phyloP scores from a whole-genome alignment of 345 rosid species.

The Aquilaria yunnanensis region DNA sequence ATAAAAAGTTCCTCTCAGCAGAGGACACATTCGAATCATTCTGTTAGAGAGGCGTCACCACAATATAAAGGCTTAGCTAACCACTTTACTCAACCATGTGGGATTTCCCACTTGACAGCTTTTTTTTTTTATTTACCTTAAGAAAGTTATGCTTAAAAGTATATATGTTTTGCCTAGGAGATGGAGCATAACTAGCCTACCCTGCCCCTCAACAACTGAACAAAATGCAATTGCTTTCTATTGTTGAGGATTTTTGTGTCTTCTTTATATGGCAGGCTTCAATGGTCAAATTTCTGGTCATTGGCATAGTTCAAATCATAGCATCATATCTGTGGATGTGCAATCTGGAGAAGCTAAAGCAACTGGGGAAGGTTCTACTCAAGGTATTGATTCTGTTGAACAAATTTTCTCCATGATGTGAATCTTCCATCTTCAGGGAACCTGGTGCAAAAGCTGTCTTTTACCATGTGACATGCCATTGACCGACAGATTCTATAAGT shows the following conservation, averaged over 20 bases:
- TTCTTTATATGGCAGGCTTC: slow-evolving; percentile 35
- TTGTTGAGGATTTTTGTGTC: neutral
- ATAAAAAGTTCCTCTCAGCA: no score
- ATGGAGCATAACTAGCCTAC: no score
- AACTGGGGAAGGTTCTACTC: slow-evolving; percentile 59
- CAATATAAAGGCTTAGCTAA: no score
- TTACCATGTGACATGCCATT: slow-evolving; percentile 3
- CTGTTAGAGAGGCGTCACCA: no score
- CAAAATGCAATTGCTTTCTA: neutral
- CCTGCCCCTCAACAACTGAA: no score
- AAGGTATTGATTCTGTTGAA: slow-evolving; percentile 32
- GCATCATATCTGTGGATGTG: slow-evolving; percentile 47
- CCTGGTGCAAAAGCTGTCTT: neutral
- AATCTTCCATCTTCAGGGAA: slow-evolving; percentile 2
- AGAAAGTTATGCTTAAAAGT: no score
- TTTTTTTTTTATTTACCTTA: no score
- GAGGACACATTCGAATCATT: no score
- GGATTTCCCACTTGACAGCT: no score
- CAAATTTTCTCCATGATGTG: slow-evolving; percentile 1
- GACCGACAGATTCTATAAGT: slow-evolving; percentile 1
- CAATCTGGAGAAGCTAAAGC: slow-evolving; percentile 71
- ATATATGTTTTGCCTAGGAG: no score
- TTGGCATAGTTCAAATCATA: slow-evolving; percentile 62
- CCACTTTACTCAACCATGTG: no score
- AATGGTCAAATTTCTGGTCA: slow-evolving; percentile 47